A percentile compares a stretch with the other conserved stretches of the same genome.
Evolutionary conservation across 73 alveolate species (phyloP).

Genomic region (Symbiodinium pilosum): DNA sequence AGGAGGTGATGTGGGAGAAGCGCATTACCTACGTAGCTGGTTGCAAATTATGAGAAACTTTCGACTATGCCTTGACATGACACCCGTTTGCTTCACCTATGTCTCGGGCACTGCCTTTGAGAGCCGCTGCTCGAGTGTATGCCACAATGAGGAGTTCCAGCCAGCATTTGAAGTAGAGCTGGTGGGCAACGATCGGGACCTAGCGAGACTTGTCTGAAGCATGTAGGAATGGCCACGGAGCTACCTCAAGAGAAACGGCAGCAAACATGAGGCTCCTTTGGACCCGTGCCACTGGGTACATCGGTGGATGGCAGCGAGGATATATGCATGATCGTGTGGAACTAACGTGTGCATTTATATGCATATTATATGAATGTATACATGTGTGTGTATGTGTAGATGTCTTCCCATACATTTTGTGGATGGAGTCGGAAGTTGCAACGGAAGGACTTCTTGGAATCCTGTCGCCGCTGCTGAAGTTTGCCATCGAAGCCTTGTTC

Average conservation of each 20-base stretch:
- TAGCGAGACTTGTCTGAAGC: background rate
- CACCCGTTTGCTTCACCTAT: background rate
- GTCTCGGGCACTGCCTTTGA: background rate
- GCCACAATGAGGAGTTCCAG: constrained; percentile 42
- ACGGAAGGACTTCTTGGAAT: constrained; percentile 49
- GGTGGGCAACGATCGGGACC: constrained; percentile 86
- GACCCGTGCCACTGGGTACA: constrained; percentile 65
- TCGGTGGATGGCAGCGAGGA: constrained; percentile 91
- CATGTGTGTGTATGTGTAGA: too few relatives aligned
- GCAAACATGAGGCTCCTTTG: constrained; percentile 21
- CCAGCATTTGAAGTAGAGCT: constrained; percentile 81
- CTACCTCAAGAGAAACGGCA: background rate
- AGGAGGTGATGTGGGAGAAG: constrained; percentile 79
- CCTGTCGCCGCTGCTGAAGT: constrained; percentile 38
- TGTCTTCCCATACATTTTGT: too few relatives aligned
- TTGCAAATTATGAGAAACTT: background rate
- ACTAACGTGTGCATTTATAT: too few relatives aligned
- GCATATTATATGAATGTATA: too few relatives aligned
- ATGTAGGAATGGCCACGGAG: background rate
- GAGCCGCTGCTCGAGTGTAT: background rate
- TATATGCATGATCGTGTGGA: too few relatives aligned
- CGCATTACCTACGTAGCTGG: constrained; percentile 63
- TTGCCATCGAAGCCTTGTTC: constrained; percentile 68
- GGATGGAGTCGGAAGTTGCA: background rate
- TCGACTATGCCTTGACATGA: background rate